Conservation (phyloP, 2,329 filamentous ascomycete species). For the Diaporthe longicolla region DNA sequence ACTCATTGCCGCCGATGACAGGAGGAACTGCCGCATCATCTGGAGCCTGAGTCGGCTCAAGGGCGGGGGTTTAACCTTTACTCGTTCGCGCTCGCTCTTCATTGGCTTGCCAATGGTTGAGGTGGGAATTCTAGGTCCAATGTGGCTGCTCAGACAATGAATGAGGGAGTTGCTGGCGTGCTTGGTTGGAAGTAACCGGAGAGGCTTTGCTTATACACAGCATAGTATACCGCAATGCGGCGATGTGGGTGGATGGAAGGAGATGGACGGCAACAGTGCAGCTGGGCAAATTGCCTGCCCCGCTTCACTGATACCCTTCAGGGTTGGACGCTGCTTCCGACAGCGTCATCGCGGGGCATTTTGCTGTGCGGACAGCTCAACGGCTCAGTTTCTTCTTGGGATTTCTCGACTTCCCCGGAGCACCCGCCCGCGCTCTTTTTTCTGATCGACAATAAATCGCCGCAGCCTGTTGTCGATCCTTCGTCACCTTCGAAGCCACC, state of each 20-base stretch:
- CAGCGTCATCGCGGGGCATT: constrained; percentile 29
- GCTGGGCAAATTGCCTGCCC: constrained; percentile 32
- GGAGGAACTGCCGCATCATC: neutral
- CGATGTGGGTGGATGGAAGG: no score
- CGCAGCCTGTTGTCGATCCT: constrained; percentile 23
- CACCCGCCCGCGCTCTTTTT: constrained; percentile 15
- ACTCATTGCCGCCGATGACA: neutral
- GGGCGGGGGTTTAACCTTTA: no score
- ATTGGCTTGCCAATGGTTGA: neutral
- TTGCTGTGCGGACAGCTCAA: constrained; percentile 19
- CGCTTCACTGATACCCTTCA: constrained; percentile 6
- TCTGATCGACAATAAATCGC: constrained; percentile 26
- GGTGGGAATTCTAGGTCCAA: neutral
- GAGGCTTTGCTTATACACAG: neutral
- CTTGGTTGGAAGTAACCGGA: neutral
- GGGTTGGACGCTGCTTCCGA: constrained; percentile 31
- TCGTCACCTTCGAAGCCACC: neutral
- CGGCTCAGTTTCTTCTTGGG: neutral
- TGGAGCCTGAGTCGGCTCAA: neutral
- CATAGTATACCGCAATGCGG: no score
- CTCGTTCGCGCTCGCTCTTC: neutral
- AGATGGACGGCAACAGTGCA: neutral
- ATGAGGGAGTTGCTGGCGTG: neutral
- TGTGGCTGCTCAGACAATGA: neutral
- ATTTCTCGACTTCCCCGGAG: constrained; percentile 1